These are phyloP conservation scores for Podaxis carcinomalis DNA, from an alignment of 768 basidiomycete species.

Conservation along the genomic window DNA sequence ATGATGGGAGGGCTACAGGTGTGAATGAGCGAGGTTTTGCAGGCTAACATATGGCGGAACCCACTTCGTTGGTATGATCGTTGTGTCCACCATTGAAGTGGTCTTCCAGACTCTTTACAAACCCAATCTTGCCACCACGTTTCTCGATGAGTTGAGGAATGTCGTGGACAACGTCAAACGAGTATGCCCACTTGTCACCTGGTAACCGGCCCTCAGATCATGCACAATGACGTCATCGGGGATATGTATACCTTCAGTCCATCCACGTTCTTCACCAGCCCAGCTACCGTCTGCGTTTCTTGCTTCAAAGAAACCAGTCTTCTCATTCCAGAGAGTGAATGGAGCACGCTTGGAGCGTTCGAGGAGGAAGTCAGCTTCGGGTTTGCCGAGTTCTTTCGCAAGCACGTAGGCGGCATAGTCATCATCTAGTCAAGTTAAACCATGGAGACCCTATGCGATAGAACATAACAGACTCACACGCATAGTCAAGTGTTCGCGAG, in stretches of 20 bases:
- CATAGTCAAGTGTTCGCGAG: constrained; percentile 74
- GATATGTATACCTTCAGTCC: constrained; percentile 64
- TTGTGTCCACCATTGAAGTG: constrained; percentile 65
- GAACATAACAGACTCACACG: constrained; percentile 42
- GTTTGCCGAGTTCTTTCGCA: constrained; percentile 48
- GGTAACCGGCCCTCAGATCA: neutral
- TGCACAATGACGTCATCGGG: neutral
- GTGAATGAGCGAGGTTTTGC: neutral
- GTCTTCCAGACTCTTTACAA: constrained; percentile 63
- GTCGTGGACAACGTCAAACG: constrained; percentile 75
- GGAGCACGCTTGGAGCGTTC: constrained; percentile 53
- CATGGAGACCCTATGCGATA: neutral
- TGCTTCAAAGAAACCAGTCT: constrained; percentile 82
- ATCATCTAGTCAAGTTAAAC: constrained; percentile 46
- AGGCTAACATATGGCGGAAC: constrained; percentile 8
- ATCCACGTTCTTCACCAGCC: constrained; percentile 70
- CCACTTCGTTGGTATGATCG: constrained; percentile 76
- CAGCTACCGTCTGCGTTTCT: constrained; percentile 62
- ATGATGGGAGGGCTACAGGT: constrained; percentile 70
- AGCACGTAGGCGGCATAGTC: constrained; percentile 71
- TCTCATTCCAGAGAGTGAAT: constrained; percentile 62
- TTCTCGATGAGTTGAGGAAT: constrained; percentile 54
- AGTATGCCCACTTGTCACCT: constrained; percentile 63
- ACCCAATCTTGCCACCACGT: constrained; percentile 62
- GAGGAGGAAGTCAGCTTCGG: constrained; percentile 43